Evolutionary conservation across 2,329 filamentous ascomycete genomes (phyloP), one percentile per base, ranked within the genome.

Genomic region (Sclerotinia glacialis): DNA sequence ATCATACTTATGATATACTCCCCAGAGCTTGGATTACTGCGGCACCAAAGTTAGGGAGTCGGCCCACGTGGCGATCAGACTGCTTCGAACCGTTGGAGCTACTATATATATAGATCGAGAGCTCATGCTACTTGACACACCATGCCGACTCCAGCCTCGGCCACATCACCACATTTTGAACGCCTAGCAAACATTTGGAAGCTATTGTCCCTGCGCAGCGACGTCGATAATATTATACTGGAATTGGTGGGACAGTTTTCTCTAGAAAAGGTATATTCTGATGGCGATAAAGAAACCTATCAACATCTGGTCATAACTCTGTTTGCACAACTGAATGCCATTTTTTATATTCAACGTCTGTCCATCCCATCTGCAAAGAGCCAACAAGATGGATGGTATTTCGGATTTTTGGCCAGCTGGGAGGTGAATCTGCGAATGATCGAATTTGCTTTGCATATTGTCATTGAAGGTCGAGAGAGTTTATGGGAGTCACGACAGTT

Each of bases 171-270:
- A 64, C 73, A 77, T 49, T 79, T 80, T 70, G 64, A 72, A 58
- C 75, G 77, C 49, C 74, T 79, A 58, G 73, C 73, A 18, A 77
- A 76, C 68, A 73, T 75, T 16, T 79, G 76, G 75, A 74, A 77
- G 58, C 71, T 76, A 26, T 71, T 80, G 34, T 73, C 76, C 6
- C 76, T 80, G 26, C 77, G 79, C 46, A 77, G 77, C 68, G 78
- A 80, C 67, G 70, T 79, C 66, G 78, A 80, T 69, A 77, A 78
- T 70, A 78, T 80, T 58, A 74, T 80, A 49, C 67, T 79, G 14
- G 78, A 80, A 70, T 71, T 79, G n/a, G 73, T 80, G 11, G 79
- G 79, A 34, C 73, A 75, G n/a, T 80, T 80, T 69, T 78, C 78
- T 11, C 72, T 80, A 23, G 79, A 80, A 66, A 79, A 76, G 68